These are phyloP conservation scores for Myxozyma monticola DNA, from an alignment of 805 yeast genomes.

Conservation along the genomic window DNA sequence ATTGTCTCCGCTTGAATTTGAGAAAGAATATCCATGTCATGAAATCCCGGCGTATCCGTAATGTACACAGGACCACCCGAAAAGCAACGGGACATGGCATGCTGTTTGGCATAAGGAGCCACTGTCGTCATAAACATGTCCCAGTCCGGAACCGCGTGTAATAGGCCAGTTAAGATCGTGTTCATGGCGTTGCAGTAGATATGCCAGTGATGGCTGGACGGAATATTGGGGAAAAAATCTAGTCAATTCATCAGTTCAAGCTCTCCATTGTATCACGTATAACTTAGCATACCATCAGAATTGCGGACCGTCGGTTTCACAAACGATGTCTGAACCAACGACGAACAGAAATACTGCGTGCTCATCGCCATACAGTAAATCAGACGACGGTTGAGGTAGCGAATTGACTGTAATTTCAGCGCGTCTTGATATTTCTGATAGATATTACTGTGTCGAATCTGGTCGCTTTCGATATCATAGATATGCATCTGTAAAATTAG, in stretches of 20 bases:
- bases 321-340: slow-evolving; percentile 14
- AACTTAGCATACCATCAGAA: no score
- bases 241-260: no score
- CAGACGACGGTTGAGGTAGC: slow-evolving; percentile 32
- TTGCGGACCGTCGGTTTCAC: slow-evolving; percentile 35
- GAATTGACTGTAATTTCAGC: slow-evolving; percentile 28
- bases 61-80: slow-evolving; percentile 39
- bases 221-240: slow-evolving; percentile 38
- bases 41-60: slow-evolving; percentile 34
- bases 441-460: slow-evolving; percentile 27
- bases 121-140: slow-evolving; percentile 38
- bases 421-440: slow-evolving; percentile 34
- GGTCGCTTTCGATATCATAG: slow-evolving; percentile 30
- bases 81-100: slow-evolving; percentile 36
- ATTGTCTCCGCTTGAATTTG: slow-evolving; percentile 27
- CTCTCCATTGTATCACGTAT: no score
- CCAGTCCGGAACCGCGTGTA: slow-evolving; percentile 35
- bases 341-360: slow-evolving; percentile 30
- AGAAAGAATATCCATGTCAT: slow-evolving; percentile 25
- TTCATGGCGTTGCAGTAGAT: slow-evolving; percentile 35
- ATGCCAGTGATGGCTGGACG: slow-evolving; percentile 37
- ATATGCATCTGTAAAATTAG: slow-evolving; percentile 33
- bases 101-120: slow-evolving; percentile 30
- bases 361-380: slow-evolving; percentile 38
- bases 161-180: slow-evolving; percentile 31